Evolutionary conservation across 352 stramenopile species (phyloP).

Genomic region (Aphanomyces invadans): DNA sequence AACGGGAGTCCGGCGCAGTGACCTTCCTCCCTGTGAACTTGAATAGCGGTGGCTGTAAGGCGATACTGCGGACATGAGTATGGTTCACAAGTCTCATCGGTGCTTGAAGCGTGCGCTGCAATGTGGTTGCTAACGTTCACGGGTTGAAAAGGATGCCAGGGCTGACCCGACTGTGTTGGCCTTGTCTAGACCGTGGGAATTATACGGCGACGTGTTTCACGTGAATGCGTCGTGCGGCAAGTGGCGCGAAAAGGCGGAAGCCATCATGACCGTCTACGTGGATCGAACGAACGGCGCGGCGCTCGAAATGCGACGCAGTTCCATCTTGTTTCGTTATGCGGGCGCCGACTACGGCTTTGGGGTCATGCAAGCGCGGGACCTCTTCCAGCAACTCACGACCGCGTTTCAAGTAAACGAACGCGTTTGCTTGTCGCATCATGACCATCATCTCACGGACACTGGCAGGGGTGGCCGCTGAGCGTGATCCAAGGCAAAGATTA

Average conservation of each 20-base stretch:
- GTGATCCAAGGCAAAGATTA: constrained; percentile 91
- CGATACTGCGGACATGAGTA: no score
- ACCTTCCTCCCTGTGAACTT: no score
- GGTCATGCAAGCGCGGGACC: constrained; percentile 92
- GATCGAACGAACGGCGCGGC: constrained; percentile 97
- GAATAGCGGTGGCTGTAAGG: no score
- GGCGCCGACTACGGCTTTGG: constrained; percentile 99
- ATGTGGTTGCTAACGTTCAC: no score
- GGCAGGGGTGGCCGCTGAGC: constrained; percentile 61
- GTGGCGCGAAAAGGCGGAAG: constrained; percentile 93
- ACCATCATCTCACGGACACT: no score
- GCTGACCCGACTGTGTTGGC: background rate
- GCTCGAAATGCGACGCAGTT: constrained; percentile 95
- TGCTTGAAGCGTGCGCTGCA: no score
- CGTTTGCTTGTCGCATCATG: constrained; percentile 24
- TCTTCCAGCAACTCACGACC: constrained; percentile 95
- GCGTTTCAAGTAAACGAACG: constrained; percentile 87
- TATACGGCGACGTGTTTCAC: constrained; percentile 56
- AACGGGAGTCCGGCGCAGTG: no score
- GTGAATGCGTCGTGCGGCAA: constrained; percentile 47
- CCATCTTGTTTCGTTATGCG: constrained; percentile 97
- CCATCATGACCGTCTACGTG: constrained; percentile 97
- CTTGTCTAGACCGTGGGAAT: constrained; percentile 43
- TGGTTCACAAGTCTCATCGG: no score
- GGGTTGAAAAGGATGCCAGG: no score